phyloP scores from a whole-genome alignment of 306 rosid genomes.

The Corylus americana region DNA sequence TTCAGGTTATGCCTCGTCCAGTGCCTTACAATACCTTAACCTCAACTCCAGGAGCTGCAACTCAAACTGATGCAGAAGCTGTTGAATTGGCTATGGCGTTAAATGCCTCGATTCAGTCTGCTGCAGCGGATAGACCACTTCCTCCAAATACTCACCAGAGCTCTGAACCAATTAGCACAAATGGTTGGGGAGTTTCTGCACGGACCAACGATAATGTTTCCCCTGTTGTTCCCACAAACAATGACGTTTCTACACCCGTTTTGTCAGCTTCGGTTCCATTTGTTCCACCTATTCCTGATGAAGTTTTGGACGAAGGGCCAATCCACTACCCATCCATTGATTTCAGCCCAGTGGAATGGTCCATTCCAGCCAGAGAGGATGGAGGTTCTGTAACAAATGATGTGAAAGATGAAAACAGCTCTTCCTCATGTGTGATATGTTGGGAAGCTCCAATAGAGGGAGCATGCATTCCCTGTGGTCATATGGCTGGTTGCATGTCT shows the following conservation, averaged over 20 bases:
- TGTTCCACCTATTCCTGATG: slow-evolving; percentile 29
- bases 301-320: slow-evolving; percentile 20
- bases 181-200: slow-evolving; percentile 32
- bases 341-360: slow-evolving; percentile 5
- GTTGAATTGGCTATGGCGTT: slow-evolving; percentile 7
- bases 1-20: slow-evolving; percentile 14
- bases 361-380: neutral
- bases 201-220: neutral
- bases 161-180: slow-evolving; percentile 19
- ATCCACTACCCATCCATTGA: slow-evolving; percentile 25
- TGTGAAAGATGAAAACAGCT: slow-evolving; percentile 5
- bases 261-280: slow-evolving; percentile 21
- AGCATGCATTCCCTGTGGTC: slow-evolving; percentile 27
- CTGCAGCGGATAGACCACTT: slow-evolving; percentile 4
- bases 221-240: neutral
- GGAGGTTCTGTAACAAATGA: slow-evolving; percentile 11
- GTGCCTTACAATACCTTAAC: neutral
- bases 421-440: slow-evolving; percentile 28
- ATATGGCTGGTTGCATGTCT: slow-evolving; percentile 34
- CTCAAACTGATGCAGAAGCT: slow-evolving; percentile 19
- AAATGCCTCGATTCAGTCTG: slow-evolving; percentile 10
- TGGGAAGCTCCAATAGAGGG: slow-evolving; percentile 27
- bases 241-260: neutral
- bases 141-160: neutral
- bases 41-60: slow-evolving; percentile 16